Evolutionary conservation across 2,329 filamentous ascomycete species (phyloP), one percentile per base, ranked within the genome.

Genomic region (Lasiodiplodia gonubiensis): DNA sequence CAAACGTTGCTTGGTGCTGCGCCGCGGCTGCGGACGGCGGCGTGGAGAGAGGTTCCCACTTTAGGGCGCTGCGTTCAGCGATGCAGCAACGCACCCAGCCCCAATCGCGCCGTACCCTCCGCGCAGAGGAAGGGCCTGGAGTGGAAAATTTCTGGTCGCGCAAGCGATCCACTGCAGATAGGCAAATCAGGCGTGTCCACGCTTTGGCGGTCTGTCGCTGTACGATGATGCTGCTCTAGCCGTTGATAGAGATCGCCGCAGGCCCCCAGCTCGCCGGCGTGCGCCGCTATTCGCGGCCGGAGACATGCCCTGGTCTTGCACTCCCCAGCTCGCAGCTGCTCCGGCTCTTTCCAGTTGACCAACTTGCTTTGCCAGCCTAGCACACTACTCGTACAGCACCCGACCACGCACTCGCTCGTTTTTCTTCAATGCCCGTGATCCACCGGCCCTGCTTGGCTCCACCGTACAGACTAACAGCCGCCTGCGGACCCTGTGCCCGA

Each of bases 361-460:
- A 63, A 49, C 59, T 37, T 51, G 59, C 59, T 27, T 61, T 49
- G 57, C 57, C 57, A 61, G 57, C 57, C 57, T 61, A 61, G 59
- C 59, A 46, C 42, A 63, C 59, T 63, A 63, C 59, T 63, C 59
- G 59, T 63, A 63, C 59, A 63, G 59, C 59, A 63, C 59, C 59
- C 59, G 59, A 51, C 59, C 59, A 63, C 59, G 59, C 59, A 63
- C 64, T 66, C 52, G 25, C 52, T 66, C 52, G 25, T 57, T 66
- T 33, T 46, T 57, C 53, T 66, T 66, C 64, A 66, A 66, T 66
- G 64, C 64, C 64, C 64, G 64, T 67, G 64, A 67, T 67, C 64
- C 64, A 67, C 64, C 53, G 42, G 64, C 53, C 64, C 53, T 57
- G 53, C 64, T 52, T 67, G 64, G 64, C 64, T 52, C 48, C 53